Conservation (phyloP, 257 asterid genomes). For the Marsdenia floribunda region DNA sequence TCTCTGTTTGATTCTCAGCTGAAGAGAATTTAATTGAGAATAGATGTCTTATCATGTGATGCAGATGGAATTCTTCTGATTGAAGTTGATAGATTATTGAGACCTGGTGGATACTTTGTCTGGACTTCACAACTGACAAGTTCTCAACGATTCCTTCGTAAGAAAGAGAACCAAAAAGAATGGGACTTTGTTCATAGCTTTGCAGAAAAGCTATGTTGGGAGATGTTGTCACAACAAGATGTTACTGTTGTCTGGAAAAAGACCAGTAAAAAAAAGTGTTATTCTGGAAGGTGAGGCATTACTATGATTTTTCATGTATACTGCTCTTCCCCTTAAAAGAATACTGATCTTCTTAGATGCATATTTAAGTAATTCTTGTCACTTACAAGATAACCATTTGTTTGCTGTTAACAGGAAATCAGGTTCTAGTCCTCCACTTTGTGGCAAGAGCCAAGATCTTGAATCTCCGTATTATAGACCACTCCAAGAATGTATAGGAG, state of each 20-base stretch:
- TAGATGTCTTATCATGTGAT: conserved; percentile 18
- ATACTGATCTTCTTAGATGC: not conserved
- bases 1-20: not conserved
- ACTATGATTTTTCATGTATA: not conserved
- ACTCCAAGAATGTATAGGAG: conserved; percentile 78
- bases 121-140: conserved; percentile 89
- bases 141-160: conserved; percentile 65
- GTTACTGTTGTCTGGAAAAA: conserved; percentile 97
- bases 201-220: conserved; percentile 83
- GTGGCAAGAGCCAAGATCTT: conserved; percentile 67
- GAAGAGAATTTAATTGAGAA: not conserved
- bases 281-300: conserved; percentile 58
- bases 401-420: conserved; percentile 58
- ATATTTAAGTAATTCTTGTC: not conserved
- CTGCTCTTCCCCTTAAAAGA: not conserved
- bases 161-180: conserved; percentile 68
- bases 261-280: conserved; percentile 68
- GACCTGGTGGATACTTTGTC: conserved; percentile 99
- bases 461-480: conserved; percentile 91
- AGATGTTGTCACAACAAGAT: conserved; percentile 84
- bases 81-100: conserved; percentile 86
- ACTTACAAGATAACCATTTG: not conserved
- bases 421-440: conserved; percentile 56
- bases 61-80: conserved; percentile 73
- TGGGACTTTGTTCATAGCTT: conserved; percentile 67